Percentiles rank a stretch among this genome's conserved stretches.
Evolutionary conservation across 192 early-diverging fungal species (phyloP).

Genomic region (Diversispora epigaea): DNA sequence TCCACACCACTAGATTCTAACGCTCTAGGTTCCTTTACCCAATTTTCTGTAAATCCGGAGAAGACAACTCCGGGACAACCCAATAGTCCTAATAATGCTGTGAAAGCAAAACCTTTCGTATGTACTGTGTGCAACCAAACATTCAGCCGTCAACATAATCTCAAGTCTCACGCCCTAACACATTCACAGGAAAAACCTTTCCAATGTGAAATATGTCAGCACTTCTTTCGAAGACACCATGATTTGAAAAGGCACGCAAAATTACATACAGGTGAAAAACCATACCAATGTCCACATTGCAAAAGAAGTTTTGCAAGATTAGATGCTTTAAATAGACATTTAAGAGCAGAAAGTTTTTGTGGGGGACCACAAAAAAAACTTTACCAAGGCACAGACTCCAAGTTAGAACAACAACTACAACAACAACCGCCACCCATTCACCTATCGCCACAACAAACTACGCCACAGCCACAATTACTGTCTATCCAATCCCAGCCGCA

Average conservation of each 20-base stretch:
- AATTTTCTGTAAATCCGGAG: slow-evolving; percentile 30
- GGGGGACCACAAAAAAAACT: slow-evolving; percentile 31
- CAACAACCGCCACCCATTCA: slow-evolving; percentile 10
- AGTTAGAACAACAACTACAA: background rate
- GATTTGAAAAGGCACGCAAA: slow-evolving; percentile 56
- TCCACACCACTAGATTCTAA: slow-evolving; percentile 5
- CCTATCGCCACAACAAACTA: slow-evolving; percentile 4
- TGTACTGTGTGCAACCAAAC: slow-evolving; percentile 57
- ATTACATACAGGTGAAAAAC: slow-evolving; percentile 58
- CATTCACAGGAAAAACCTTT: slow-evolving; percentile 58
- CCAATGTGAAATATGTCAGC: slow-evolving; percentile 47
- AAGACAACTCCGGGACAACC: slow-evolving; percentile 3
- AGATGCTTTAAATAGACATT: slow-evolving; percentile 57
- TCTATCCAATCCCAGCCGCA: background rate
- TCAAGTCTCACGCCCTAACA: slow-evolving; percentile 58
- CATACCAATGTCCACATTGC: slow-evolving; percentile 48
- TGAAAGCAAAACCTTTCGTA: slow-evolving; percentile 46
- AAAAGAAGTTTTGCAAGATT: slow-evolving; percentile 54
- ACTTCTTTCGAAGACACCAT: slow-evolving; percentile 52
- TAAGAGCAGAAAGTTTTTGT: slow-evolving; percentile 46
- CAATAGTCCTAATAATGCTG: slow-evolving; percentile 14
- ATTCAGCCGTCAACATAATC: slow-evolving; percentile 58
- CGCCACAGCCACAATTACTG: slow-evolving; percentile 1
- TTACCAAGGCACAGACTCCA: slow-evolving; percentile 7
- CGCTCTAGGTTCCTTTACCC: slow-evolving; percentile 12